A percentile compares a stretch with the other conserved stretches of the same genome.
phyloP scores from a whole-genome alignment of 2,329 filamentous ascomycete species.

The Cordyceps pruinosa region DNA sequence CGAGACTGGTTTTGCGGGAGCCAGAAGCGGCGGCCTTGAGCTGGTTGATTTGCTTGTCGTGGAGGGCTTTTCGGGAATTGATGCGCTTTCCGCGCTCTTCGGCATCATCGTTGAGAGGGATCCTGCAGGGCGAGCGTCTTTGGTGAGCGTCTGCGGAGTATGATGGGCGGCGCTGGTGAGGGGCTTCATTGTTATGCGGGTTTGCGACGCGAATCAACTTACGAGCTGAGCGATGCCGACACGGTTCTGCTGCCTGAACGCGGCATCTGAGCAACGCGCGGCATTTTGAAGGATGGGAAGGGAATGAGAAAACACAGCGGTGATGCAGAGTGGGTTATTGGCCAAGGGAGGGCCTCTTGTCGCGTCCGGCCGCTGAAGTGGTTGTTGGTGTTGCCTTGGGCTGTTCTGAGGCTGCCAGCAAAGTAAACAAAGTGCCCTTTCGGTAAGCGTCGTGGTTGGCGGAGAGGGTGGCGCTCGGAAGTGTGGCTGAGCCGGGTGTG shows the following conservation, averaged over 20 bases:
- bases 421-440: conserved; percentile 15
- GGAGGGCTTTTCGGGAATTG: conserved; percentile 78
- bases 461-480: neutral
- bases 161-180: conserved; percentile 13
- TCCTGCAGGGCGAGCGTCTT: conserved; percentile 44
- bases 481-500: conserved; percentile 9
- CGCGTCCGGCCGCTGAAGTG: conserved; percentile 8
- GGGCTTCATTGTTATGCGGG: conserved; percentile 16
- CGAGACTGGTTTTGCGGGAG: conserved; percentile 54
- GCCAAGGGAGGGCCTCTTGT: neutral
- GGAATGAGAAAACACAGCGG: neutral
- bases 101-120: conserved; percentile 92
- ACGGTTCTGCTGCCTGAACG: conserved; percentile 42
- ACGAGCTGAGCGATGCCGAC: conserved; percentile 32
- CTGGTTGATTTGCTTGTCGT: conserved; percentile 88
- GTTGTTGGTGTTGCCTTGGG: conserved; percentile 6
- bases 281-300: conserved; percentile 41
- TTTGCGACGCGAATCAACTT: conserved; percentile 9
- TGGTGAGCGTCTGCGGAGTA: neutral
- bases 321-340: neutral
- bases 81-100: conserved; percentile 84
- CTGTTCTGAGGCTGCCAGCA: neutral
- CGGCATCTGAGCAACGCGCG: conserved; percentile 50
- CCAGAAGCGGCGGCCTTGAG: conserved; percentile 66
- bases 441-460: neutral